These are phyloP conservation scores for Wickerhamomyces xylosicus DNA, from an alignment of 805 yeast species.

Conservation along the genomic window DNA sequence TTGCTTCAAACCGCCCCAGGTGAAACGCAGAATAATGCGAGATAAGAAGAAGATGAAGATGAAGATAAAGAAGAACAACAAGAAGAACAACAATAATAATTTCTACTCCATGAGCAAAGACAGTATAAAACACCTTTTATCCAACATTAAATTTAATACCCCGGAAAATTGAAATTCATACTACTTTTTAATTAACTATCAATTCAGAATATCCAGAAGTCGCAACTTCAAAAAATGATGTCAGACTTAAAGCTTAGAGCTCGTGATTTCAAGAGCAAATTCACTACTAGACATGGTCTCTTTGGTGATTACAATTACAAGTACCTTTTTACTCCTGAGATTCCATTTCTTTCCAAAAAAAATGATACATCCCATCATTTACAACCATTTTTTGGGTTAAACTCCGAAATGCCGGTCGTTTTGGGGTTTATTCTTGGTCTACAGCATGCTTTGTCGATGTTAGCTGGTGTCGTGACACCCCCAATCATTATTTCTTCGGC, in stretches of 20 bases:
- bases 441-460: slow-evolving; percentile 83
- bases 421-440: slow-evolving; percentile 72
- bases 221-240: neutral
- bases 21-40: too few species aligned
- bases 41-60: too few species aligned
- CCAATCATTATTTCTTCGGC: slow-evolving; percentile 60
- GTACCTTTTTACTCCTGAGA: slow-evolving; percentile 66
- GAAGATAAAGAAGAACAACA: too few species aligned
- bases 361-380: slow-evolving; percentile 20
- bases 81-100: too few species aligned
- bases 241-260: neutral
- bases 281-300: slow-evolving; percentile 67
- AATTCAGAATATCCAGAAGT: too few species aligned
- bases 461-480: slow-evolving; percentile 85
- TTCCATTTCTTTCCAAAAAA: slow-evolving; percentile 51
- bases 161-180: too few species aligned
- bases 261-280: slow-evolving; percentile 5
- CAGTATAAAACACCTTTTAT: too few species aligned
- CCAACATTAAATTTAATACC: too few species aligned
- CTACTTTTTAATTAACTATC: too few species aligned
- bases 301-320: slow-evolving; percentile 83
- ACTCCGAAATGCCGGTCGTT: slow-evolving; percentile 70
- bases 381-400: slow-evolving; percentile 76
- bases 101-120: too few species aligned
- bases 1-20: too few species aligned